These are phyloP conservation scores for Rhodotorula sp. DNA, from an alignment of 1,284 basidiomycete genomes.

Conservation along the genomic window DNA sequence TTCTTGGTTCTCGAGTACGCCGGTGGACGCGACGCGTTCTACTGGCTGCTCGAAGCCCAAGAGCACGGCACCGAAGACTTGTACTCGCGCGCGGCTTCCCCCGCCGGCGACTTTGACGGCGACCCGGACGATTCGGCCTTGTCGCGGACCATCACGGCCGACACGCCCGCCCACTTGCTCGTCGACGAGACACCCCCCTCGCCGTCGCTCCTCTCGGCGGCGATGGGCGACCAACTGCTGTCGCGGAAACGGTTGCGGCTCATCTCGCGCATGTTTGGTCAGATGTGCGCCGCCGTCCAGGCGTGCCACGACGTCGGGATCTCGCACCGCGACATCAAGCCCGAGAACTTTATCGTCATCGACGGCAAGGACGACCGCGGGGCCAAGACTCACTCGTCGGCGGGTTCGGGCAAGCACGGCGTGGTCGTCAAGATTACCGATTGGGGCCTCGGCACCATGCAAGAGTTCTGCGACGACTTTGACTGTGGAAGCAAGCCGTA, in stretches of 20 bases:
- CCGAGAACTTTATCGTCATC: constrained; percentile 57
- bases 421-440: constrained; percentile 87
- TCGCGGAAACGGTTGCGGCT: constrained; percentile 82
- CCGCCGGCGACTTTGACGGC: constrained; percentile 24
- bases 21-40: constrained; percentile 85
- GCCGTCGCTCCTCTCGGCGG: constrained; percentile 78
- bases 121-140: constrained; percentile 33
- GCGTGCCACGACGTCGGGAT: constrained; percentile 91
- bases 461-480: constrained; percentile 86
- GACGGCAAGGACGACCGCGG: constrained; percentile 61
- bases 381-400: constrained; percentile 1
- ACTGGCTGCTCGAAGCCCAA: constrained; percentile 74
- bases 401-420: constrained; percentile 28
- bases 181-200: constrained; percentile 76
- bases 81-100: constrained; percentile 35
- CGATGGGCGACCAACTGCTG: constrained; percentile 75
- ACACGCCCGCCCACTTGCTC: constrained; percentile 26
- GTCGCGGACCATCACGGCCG: constrained; percentile 38
- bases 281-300: constrained; percentile 97
- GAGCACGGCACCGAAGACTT: constrained; percentile 41
- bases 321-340: constrained; percentile 97
- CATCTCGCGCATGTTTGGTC: constrained; percentile 92
- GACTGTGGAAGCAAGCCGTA: constrained; percentile 98
- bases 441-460: constrained; percentile 91
- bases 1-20: constrained; percentile 86